These are phyloP conservation scores for Drosera spatulata DNA, from an alignment of 179 eudicot genomes.

Conservation along the genomic window DNA sequence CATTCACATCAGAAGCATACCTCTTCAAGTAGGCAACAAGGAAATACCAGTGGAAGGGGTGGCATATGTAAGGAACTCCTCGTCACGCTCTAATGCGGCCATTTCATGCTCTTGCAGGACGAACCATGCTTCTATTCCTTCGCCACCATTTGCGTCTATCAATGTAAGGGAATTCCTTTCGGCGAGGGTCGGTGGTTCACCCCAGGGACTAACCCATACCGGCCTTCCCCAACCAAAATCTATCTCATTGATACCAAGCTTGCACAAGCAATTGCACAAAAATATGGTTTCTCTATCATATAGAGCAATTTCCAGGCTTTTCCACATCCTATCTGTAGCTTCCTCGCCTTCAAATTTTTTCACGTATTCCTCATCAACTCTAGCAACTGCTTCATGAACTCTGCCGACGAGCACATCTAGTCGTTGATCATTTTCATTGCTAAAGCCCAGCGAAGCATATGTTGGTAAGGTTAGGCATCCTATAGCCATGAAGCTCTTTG, in stretches of 20 bases:
- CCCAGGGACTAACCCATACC: background rate
- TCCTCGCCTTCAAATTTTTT: too few species aligned
- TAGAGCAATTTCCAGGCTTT: too few species aligned
- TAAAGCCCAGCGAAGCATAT: background rate
- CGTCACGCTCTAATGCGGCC: background rate
- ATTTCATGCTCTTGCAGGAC: background rate
- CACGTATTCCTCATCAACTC: too few species aligned
- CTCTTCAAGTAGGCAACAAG: too few species aligned
- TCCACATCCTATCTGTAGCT: too few species aligned
- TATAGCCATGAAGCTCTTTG: background rate
- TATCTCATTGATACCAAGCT: background rate
- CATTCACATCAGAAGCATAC: too few species aligned
- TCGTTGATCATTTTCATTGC: too few species aligned
- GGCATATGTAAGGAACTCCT: background rate
- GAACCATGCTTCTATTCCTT: background rate
- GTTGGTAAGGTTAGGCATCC: background rate
- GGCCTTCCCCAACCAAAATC: slow-evolving; percentile 3
- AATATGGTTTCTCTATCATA: background rate
- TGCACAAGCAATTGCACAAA: background rate
- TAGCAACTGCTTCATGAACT: too few species aligned
- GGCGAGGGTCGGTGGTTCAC: background rate
- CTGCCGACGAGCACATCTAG: too few species aligned
- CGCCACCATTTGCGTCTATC: background rate
- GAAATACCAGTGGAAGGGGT: background rate
- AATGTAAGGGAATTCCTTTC: background rate